These are phyloP conservation scores for Xylona heveae DNA, from an alignment of 495 filamentous ascomycete genomes.

Conservation along the genomic window DNA sequence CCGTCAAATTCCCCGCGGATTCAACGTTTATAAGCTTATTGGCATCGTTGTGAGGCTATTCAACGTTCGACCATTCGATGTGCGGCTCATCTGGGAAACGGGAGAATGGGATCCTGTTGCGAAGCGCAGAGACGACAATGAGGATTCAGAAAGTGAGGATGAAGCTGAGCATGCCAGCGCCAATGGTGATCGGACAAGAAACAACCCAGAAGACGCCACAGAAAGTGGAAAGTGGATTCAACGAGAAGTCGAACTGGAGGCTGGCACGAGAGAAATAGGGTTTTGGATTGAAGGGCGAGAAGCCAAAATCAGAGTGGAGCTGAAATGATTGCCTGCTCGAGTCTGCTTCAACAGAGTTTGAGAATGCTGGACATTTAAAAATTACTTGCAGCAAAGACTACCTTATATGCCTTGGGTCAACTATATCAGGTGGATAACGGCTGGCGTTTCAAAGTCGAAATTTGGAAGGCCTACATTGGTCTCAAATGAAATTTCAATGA, in stretches of 20 bases:
- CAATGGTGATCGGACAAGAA: background rate
- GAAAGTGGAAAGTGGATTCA: conserved; percentile 34
- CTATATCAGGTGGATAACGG: too few relatives aligned
- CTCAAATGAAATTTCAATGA: too few relatives aligned
- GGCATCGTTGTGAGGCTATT: conserved; percentile 55
- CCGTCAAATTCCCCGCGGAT: conserved; percentile 47
- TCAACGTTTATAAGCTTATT: conserved; percentile 64
- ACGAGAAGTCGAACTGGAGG: conserved; percentile 60
- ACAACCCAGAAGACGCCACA: conserved; percentile 4
- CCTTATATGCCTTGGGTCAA: too few relatives aligned
- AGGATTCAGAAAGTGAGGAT: conserved; percentile 34
- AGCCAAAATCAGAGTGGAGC: conserved; percentile 47
- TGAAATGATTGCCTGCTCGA: conserved; percentile 8
- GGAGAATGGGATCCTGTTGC: conserved; percentile 61
- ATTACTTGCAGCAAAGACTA: too few relatives aligned
- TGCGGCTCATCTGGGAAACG: conserved; percentile 60
- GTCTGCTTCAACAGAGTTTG: too few relatives aligned
- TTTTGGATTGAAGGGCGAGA: conserved; percentile 57
- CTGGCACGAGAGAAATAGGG: conserved; percentile 61
- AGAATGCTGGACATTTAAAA: too few relatives aligned
- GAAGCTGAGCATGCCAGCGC: conserved; percentile 7
- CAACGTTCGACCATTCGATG: conserved; percentile 33
- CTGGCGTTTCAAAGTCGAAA: too few relatives aligned
- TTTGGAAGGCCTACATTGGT: too few relatives aligned
- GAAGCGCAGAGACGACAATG: conserved; percentile 6